phyloP scores from a whole-genome alignment of 2,329 filamentous ascomycete genomes.

The Fusarium secorum region DNA sequence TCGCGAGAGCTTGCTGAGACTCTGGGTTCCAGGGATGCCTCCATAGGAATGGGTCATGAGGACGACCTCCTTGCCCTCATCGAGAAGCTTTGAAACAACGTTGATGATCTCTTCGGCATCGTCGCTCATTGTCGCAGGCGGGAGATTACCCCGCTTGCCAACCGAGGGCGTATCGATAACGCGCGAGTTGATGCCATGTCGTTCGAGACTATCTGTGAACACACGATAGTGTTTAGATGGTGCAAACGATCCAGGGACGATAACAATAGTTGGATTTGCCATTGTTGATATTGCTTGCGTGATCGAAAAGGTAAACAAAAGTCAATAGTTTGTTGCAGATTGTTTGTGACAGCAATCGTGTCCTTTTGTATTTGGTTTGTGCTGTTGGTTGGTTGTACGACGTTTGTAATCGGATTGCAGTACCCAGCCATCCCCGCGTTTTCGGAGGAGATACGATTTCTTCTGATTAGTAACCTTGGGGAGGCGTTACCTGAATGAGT shows the following conservation, averaged over 20 bases:
- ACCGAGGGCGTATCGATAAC: constrained; percentile 13
- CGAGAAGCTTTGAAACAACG: constrained; percentile 5
- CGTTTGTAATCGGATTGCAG: not conserved
- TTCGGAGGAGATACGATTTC: not conserved
- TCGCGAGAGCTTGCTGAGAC: not conserved
- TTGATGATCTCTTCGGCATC: constrained; percentile 4
- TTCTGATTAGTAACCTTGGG: not conserved
- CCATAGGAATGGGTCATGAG: constrained; percentile 25
- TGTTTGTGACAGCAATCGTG: not conserved
- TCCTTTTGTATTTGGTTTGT: not conserved
- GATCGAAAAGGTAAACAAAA: rapidly evolving
- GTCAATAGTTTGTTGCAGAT: rapidly evolving
- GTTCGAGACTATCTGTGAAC: not conserved
- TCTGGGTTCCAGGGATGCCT: constrained; percentile 17
- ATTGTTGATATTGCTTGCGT: not conserved
- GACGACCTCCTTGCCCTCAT: not conserved
- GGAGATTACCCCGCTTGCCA: not conserved
- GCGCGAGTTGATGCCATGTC: not conserved
- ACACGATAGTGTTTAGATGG: constrained; percentile 3
- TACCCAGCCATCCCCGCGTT: not conserved
- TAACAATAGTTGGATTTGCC: not conserved
- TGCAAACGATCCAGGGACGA: constrained; percentile 18
- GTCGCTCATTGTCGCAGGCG: constrained; percentile 18
- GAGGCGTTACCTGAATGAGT: not conserved
- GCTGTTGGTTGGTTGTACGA: not conserved